Base-by-base conservation (phyloP, 1,139 yeast genomes). In the Hansenula anomala region DNA sequence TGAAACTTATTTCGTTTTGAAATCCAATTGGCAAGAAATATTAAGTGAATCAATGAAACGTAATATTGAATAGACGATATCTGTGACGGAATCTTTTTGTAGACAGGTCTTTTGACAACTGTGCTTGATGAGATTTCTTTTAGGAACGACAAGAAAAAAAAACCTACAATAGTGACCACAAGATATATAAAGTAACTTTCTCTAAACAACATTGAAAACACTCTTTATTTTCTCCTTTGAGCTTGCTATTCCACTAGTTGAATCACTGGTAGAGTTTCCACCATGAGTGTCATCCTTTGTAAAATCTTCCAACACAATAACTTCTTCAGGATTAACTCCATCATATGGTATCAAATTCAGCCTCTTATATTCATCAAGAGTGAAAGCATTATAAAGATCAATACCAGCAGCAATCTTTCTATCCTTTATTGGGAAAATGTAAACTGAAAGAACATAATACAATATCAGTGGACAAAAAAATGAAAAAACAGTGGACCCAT, bases 11-110 rank as follows among this genome's bases (percentile, higher is more conserved):
- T 73, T 64, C 48, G 76, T 77, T 2, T 36, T 61, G 14, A 60
- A 60, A 4, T 70, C 78, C 48, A 69, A 78, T 48, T 79, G 87
- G 87, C 20, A 28, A 13, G 22, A 17, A 9, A 17, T 17, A 17
- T 5, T 16, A 3, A 6, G 17, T 10, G 30, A 13, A 6, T 28
- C 30, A 17, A 5, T 28, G n/a, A 15, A 28, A n/a, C 30, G 28
- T 13, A 17, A 31, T 33, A 20, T 12, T 4, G 20, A 9, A n/a
- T 27, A 13, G 17, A 31, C 14, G n/a, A n/a, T n/a, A n/a, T n/a
- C n/a, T n/a, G n/a, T n/a, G n/a, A n/a, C n/a, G n/a, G n/a, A n/a
- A n/a, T n/a, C n/a, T n/a, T n/a, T n/a, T n/a, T 32, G 20, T n/a
- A 34, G 18, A 11, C 19, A 13, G 14, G 19, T 11, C 9, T 20